Base-by-base conservation (phyloP, 257 asterid species). In the Gentiana dahurica region DNA sequence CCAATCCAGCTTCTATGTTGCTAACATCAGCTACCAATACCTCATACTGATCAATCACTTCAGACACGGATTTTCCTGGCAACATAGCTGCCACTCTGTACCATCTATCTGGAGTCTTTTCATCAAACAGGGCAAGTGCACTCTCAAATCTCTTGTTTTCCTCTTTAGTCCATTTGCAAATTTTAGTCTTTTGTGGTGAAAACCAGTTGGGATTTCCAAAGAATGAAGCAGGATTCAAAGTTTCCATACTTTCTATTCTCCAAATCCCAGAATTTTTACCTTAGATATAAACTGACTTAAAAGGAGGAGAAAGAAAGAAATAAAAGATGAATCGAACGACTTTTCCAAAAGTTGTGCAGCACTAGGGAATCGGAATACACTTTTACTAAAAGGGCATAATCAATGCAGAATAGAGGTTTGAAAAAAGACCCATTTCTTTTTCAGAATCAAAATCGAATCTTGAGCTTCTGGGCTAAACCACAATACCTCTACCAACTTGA, bases 101-200 rank as follows among this genome's bases (percentile, higher is more conserved):
- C 97, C 97, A 89, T 73, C 94, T 67, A 67, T 82, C 72, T 0
- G 97, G 94, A 7, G 74, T 76, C 36, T 65, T 80, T 62, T 89
- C 91, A 36, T 85, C 95, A 55, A 71, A 71, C 15, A 76, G 15
- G 10, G 91, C 97, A 6, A 89, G 80, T 12, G 94, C 95, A 41
- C 70, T 76, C 72, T 89, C 97, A 48, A 89, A 89, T 61, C 2
- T 60, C 83, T 81, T 74, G 84, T 89, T 89, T 75, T 89, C 95
- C 64, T 85, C 94, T 63, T 73, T 65, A 3, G 87, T 85, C 95
- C 97, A 89, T 62, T 52, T 36, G 2, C 75, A 63, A 59, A 65
- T 73, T 55, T 69, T 66, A 1, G 71, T 65, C 51, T 72, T 65
- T 53, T 72, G 68, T 34, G 68, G 74, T 50, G 76, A 60, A 24